These are phyloP conservation scores for Mycena sp. DNA, from an alignment of 1,284 basidiomycete genomes.

Conservation along the genomic window DNA sequence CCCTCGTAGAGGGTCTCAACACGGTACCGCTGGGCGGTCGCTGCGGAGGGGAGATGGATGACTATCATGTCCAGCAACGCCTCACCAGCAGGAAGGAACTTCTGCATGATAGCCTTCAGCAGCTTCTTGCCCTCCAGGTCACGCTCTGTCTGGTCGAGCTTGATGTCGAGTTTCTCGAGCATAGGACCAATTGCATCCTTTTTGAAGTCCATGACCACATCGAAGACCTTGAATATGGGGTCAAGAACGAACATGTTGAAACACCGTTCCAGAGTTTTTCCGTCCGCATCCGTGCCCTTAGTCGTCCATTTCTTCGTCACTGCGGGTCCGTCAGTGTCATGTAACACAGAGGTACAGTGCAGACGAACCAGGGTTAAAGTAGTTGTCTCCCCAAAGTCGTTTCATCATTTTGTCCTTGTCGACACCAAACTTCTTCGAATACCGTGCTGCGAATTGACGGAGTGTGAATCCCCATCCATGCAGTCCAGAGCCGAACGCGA, in stretches of 20 bases:
- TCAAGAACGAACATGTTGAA: constrained; percentile 99
- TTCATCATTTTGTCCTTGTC: constrained; percentile 98
- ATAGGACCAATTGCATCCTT: constrained; percentile 90
- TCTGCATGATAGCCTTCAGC: constrained; percentile 99
- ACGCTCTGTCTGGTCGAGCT: constrained; percentile 90
- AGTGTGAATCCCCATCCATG: constrained; percentile 99
- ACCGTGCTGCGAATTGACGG: constrained; percentile 95
- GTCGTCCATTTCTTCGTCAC: constrained; percentile 98
- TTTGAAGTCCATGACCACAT: constrained; percentile 99
- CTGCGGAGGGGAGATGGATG: constrained; percentile 98
- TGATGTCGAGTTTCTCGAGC: constrained; percentile 97
- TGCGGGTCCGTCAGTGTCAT: too few species aligned
- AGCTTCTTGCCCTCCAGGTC: constrained; percentile 97
- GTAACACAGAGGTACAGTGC: too few species aligned
- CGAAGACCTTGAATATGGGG: constrained; percentile 99
- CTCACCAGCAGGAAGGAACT: constrained; percentile 99
- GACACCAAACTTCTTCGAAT: constrained; percentile 99
- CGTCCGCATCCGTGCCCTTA: constrained; percentile 81
- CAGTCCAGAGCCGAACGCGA: constrained; percentile 99
- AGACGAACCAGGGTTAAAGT: constrained; percentile 98
- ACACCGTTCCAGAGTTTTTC: constrained; percentile 91
- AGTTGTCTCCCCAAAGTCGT: constrained; percentile 98
- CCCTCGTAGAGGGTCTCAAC: constrained; percentile 99
- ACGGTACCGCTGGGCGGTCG: constrained; percentile 97
- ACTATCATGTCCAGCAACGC: constrained; percentile 99